Evolutionary conservation across 108 stramenopile genomes (phyloP), one percentile per base, ranked within the genome.

Genomic region (Nitzschia sp.): DNA sequence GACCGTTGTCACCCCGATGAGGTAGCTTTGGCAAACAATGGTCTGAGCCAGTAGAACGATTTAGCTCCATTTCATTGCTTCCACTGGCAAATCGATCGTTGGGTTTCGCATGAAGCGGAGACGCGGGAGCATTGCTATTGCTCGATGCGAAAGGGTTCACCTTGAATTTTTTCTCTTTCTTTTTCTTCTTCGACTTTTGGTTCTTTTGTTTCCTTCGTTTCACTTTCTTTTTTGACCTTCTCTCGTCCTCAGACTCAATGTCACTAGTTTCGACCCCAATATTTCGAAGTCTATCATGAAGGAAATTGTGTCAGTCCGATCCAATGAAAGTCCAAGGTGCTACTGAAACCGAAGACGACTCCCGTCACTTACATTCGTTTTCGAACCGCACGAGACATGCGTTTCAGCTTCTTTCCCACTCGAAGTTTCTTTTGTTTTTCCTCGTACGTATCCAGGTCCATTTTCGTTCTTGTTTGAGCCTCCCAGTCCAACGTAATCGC

Each of bases 341-440:
- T 13, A 41, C 38, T 13, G 13, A 8, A 52, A 52, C 50, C n/a
- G 50, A 6, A 52, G 13, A 41, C 38, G 13, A 41, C 38, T 6
- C 4, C 25, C 55, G 29, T 6, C 26, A 58, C 56, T 31, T 33
- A 58, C 56, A 62, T 62, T 38, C 60, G 38, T 27, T 62, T 62
- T 44, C 44, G 38, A 45, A 62, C 60, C 15, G 60, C 60, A 26
- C 60, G 38, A 45, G 44, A 45, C 38, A 62, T 44, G 19, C 60
- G 60, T 11, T 62, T 44, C n/a, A 62, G 41, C 27, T 62, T 62
- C 41, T 45, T 45, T 26, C 60, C 60, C 5, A 62, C 41, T 34
- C 56, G 56, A 28, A 58, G 16, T 58, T 58, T 58, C 56, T 58
- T 58, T 58, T 58, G 56, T 31, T 58, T 45, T 62, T 62, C 44